Evolutionary conservation across 2,329 filamentous ascomycete genomes (phyloP).

Genomic region (Ophiocordyceps sinensis): DNA sequence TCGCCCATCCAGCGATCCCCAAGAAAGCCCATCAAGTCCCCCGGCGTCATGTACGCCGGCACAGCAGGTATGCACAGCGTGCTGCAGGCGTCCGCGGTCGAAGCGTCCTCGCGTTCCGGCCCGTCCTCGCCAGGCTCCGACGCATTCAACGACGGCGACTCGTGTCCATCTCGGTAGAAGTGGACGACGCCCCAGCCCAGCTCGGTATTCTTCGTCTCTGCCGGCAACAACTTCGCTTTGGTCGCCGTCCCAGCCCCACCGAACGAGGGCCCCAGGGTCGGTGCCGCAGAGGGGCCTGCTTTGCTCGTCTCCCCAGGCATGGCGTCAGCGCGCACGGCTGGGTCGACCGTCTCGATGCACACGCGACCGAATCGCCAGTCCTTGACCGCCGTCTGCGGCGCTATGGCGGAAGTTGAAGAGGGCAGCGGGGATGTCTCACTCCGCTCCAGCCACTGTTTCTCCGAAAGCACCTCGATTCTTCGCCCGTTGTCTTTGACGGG

Average conservation of each 20-base stretch:
- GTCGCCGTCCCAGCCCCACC: slow-evolving; percentile 57
- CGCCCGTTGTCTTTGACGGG: slow-evolving; percentile 14
- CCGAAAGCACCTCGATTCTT: slow-evolving; percentile 23
- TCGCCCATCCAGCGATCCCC: slow-evolving; percentile 75
- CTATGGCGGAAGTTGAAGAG: slow-evolving; percentile 26
- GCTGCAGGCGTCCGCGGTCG: slow-evolving; percentile 51
- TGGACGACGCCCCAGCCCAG: slow-evolving; percentile 89
- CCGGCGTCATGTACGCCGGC: slow-evolving; percentile 81
- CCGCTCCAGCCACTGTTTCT: slow-evolving; percentile 25
- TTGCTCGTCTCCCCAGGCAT: slow-evolving; percentile 24
- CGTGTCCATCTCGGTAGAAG: slow-evolving; percentile 74
- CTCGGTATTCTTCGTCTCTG: slow-evolving; percentile 59
- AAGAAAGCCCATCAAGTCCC: slow-evolving; percentile 82
- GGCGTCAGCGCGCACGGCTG: slow-evolving; percentile 19
- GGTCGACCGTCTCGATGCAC: slow-evolving; percentile 67
- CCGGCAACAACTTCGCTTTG: slow-evolving; percentile 63
- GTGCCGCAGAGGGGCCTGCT: slow-evolving; percentile 33
- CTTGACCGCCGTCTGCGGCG: slow-evolving; percentile 31
- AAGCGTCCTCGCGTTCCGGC: slow-evolving; percentile 11
- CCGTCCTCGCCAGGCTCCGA: slow-evolving; percentile 12
- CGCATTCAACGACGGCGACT: slow-evolving; percentile 42
- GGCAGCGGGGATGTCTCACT: slow-evolving; percentile 27
- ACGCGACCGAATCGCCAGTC: slow-evolving; percentile 80
- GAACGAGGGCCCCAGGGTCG: slow-evolving; percentile 37
- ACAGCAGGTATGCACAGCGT: slow-evolving; percentile 90